phyloP scores from a whole-genome alignment of 1,284 basidiomycete genomes.

The Malassezia nana region DNA sequence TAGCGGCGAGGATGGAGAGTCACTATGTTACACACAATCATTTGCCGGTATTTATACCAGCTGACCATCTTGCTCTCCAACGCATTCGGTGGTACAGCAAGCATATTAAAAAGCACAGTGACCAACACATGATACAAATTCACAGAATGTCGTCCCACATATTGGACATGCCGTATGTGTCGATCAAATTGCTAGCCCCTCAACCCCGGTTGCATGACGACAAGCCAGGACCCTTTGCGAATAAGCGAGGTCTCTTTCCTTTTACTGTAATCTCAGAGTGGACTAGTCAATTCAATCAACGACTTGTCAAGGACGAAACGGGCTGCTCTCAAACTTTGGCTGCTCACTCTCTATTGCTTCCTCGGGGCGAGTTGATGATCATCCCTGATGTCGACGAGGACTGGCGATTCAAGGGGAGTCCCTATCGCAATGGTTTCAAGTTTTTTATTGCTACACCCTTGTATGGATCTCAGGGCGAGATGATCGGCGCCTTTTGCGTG shows the following conservation, averaged over 20 bases:
- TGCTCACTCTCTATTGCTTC: not conserved
- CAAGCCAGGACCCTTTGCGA: not conserved
- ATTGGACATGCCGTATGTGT: not conserved
- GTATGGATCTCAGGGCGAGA: not conserved
- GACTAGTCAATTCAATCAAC: not conserved
- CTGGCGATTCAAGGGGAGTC: constrained; percentile 1
- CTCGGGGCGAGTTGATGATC: not conserved
- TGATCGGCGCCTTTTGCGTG: not conserved
- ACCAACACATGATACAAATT: not conserved
- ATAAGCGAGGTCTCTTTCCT: not conserved
- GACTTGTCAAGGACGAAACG: not conserved
- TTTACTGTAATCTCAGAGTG: not conserved
- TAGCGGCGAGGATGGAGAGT: not conserved
- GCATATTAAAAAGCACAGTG: not conserved
- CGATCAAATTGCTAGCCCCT: not conserved
- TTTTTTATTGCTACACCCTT: constrained; percentile 2
- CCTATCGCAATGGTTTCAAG: not conserved
- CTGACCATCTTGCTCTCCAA: not conserved
- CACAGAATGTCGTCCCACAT: not conserved
- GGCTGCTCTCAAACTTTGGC: not conserved
- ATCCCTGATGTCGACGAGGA: not conserved
- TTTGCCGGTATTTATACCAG: not conserved
- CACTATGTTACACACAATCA: not conserved
- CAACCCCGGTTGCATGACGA: not conserved
- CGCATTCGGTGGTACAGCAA: constrained; percentile 1